These are phyloP conservation scores for Lyophyllum decastes DNA, from an alignment of 768 basidiomycete species.

Conservation along the genomic window DNA sequence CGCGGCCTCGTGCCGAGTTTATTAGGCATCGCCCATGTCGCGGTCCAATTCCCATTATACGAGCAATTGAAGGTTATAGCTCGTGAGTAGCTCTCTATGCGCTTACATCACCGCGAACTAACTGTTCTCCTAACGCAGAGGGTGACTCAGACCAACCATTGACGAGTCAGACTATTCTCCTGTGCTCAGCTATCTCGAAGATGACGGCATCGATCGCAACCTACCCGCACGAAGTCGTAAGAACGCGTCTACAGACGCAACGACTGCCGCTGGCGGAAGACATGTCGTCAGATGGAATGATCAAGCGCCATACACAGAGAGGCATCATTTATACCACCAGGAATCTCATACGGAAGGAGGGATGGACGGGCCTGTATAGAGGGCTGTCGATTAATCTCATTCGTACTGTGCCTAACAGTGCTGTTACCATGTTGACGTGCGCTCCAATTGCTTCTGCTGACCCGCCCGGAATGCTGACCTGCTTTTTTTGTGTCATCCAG, in stretches of 20 bases:
- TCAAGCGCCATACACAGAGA: conserved; percentile 52
- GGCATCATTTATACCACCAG: conserved; percentile 76
- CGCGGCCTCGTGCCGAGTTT: conserved; percentile 92
- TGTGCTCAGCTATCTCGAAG: conserved; percentile 92
- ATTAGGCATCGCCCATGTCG: conserved; percentile 92
- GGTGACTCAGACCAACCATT: conserved; percentile 50
- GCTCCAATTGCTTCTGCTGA: conserved; percentile 18
- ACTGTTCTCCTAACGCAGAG: conserved; percentile 30
- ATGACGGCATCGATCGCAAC: conserved; percentile 96
- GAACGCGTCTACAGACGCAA: conserved; percentile 95
- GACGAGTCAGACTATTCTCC: conserved; percentile 67
- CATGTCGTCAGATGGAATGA: conserved; percentile 61
- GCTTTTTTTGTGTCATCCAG: conserved; percentile 24
- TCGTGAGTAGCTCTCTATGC: conserved; percentile 53
- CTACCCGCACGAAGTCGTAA: conserved; percentile 97
- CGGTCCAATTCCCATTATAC: conserved; percentile 96
- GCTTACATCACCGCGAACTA: background rate
- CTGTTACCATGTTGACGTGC: conserved; percentile 94
- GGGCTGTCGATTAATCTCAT: conserved; percentile 93
- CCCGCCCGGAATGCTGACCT: background rate
- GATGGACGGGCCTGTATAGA: conserved; percentile 88
- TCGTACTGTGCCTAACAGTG: conserved; percentile 94
- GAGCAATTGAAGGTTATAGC: conserved; percentile 87
- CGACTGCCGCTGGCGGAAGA: conserved; percentile 63
- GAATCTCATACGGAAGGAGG: conserved; percentile 78